A percentile compares a stretch with the other conserved stretches of the same genome.
These are phyloP conservation scores for Scutellaria minor DNA, from an alignment of 257 asterid genomes.

Conservation along the genomic window DNA sequence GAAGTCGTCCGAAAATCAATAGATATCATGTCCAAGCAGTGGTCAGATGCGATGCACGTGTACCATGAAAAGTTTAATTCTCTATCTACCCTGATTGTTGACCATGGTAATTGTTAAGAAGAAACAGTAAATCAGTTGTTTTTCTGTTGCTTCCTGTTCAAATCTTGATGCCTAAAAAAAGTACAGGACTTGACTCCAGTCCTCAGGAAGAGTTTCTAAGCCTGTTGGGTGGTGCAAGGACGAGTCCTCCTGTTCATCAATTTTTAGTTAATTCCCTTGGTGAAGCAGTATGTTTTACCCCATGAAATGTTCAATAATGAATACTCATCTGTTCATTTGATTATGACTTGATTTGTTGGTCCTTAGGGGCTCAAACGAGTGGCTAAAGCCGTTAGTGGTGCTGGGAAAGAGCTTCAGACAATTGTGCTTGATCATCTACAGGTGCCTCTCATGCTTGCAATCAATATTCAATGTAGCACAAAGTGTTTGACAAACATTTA, in stretches of 20 bases:
- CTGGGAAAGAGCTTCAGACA: conserved; percentile 92
- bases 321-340: conserved; percentile 16
- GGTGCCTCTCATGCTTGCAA: conserved; percentile 47
- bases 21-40: conserved; percentile 85
- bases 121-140: conserved; percentile 26
- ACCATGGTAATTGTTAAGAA: conserved; percentile 68
- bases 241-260: conserved; percentile 95
- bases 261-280: conserved; percentile 94
- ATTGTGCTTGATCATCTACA: conserved; percentile 84
- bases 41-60: conserved; percentile 85
- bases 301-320: conserved; percentile 24
- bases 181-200: conserved; percentile 80
- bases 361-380: conserved; percentile 84
- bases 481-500: conserved; percentile 1
- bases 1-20: conserved; percentile 77
- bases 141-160: conserved; percentile 33
- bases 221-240: conserved; percentile 95
- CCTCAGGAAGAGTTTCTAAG: conserved; percentile 93
- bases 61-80: conserved; percentile 78
- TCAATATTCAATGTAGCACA: conserved; percentile 23
- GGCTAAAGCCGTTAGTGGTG: conserved; percentile 75
- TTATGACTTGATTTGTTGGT: conserved; percentile 34
- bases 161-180: conserved; percentile 32
- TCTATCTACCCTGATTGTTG: conserved; percentile 72
- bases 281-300: conserved; percentile 74